Percentiles rank a stretch among this genome's conserved stretches.
phyloP scores from a whole-genome alignment of 768 basidiomycete genomes.

The Cystofilobasidium bisporidii region DNA sequence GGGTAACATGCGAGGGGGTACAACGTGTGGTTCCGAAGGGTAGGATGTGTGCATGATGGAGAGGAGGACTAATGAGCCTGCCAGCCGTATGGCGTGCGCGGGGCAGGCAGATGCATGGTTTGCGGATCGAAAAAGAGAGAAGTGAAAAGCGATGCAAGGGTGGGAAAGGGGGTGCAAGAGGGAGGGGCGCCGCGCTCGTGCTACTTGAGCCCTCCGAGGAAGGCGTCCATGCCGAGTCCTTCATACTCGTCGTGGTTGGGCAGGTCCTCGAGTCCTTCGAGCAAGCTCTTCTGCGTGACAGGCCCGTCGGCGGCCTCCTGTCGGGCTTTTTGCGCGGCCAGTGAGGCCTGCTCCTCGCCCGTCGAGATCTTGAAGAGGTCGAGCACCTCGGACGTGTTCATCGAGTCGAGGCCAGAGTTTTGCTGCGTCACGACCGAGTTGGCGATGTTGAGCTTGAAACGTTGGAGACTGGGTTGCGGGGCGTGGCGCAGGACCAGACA shows the following conservation, averaged over 20 bases:
- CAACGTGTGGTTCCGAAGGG: neutral
- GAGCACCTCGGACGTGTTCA: constrained; percentile 94
- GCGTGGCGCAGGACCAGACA: neutral
- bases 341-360: constrained; percentile 59
- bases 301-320: constrained; percentile 43
- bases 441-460: constrained; percentile 97
- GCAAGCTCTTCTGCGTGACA: constrained; percentile 66
- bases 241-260: constrained; percentile 89
- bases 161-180: no score
- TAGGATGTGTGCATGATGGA: neutral
- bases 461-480: constrained; percentile 61
- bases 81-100: no score
- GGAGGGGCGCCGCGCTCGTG: neutral
- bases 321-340: constrained; percentile 46
- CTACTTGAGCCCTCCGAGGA: constrained; percentile 47
- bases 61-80: no score
- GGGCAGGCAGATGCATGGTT: no score
- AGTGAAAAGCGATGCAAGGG: no score
- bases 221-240: constrained; percentile 70
- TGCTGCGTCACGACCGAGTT: constrained; percentile 95
- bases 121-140: no score
- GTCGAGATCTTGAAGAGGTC: constrained; percentile 67
- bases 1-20: no score
- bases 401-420: constrained; percentile 81
- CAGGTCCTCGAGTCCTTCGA: constrained; percentile 82